Conservation (phyloP, 1,139 yeast genomes). For the Yamadazyma triangularis region DNA sequence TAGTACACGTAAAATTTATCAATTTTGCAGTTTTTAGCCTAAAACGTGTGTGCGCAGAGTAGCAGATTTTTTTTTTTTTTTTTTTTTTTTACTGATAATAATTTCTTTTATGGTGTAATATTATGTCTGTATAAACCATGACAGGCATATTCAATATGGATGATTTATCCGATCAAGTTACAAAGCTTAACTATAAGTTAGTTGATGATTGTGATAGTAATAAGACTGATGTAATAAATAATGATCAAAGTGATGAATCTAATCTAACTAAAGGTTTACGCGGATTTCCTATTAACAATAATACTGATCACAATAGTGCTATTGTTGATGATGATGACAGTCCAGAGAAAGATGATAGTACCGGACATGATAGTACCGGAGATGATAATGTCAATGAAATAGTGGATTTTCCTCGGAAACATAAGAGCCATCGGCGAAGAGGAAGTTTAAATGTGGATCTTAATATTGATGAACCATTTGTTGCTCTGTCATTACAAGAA, state of each 20-base stretch:
- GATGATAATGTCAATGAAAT: not conserved
- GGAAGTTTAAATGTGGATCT: constrained; percentile 19
- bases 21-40: too few species aligned
- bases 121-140: constrained; percentile 4
- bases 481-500: constrained; percentile 19
- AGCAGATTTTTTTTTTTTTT: too few species aligned
- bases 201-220: constrained; percentile 10
- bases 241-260: not conserved
- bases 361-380: not conserved
- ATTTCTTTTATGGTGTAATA: too few species aligned
- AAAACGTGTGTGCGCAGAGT: too few species aligned
- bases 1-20: too few species aligned
- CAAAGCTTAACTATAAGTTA: constrained; percentile 14
- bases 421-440: constrained; percentile 4
- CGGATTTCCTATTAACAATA: too few species aligned
- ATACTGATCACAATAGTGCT: too few species aligned
- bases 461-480: constrained; percentile 21
- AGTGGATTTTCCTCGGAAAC: constrained; percentile 1
- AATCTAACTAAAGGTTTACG: not conserved
- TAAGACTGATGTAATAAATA: not conserved
- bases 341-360: not conserved
- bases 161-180: constrained; percentile 14
- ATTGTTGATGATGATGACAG: not conserved
- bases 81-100: too few species aligned
- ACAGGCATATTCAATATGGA: constrained; percentile 15